Conservation (phyloP, 176 grass and related monocot species). For the Carex scoparia region DNA sequence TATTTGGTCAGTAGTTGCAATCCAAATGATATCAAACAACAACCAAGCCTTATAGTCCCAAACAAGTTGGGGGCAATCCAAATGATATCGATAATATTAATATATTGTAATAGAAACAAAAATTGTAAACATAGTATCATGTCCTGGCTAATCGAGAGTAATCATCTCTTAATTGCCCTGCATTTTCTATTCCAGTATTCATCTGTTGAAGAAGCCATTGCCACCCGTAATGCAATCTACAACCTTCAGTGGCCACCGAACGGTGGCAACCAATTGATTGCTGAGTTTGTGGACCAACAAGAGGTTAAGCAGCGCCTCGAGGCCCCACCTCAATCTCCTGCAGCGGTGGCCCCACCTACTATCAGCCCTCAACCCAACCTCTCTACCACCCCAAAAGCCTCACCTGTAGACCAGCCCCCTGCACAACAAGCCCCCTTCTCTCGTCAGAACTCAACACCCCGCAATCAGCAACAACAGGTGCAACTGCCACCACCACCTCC, state of each 20-base stretch:
- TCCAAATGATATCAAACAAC: neutral
- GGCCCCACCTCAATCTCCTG: constrained; percentile 33
- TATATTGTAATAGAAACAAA: neutral
- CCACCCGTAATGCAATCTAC: constrained; percentile 79
- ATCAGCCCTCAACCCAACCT: neutral
- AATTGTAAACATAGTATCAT: neutral
- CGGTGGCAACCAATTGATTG: constrained; percentile 77
- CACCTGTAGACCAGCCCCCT: constrained; percentile 21
- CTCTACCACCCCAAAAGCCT: constrained; percentile 28
- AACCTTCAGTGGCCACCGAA: constrained; percentile 95
- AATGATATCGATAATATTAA: neutral
- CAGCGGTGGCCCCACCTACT: constrained; percentile 10
- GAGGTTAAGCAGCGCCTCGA: constrained; percentile 72
- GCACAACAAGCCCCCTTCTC: constrained; percentile 31
- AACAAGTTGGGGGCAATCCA: neutral
- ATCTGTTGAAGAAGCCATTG: constrained; percentile 79
- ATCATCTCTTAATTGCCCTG: neutral
- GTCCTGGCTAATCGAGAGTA: neutral
- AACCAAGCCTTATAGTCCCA: too few relatives aligned
- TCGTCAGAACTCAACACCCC: constrained; percentile 32
- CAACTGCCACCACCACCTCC: constrained; percentile 40
- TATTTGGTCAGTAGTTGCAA: neutral
- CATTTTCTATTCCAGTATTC: constrained; percentile 42
- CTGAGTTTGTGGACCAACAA: constrained; percentile 87
- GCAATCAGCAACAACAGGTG: constrained; percentile 35